Evolutionary conservation across 2,329 filamentous ascomycete genomes (phyloP), one percentile per base, ranked within the genome.

Genomic region (Penicillium sp.): DNA sequence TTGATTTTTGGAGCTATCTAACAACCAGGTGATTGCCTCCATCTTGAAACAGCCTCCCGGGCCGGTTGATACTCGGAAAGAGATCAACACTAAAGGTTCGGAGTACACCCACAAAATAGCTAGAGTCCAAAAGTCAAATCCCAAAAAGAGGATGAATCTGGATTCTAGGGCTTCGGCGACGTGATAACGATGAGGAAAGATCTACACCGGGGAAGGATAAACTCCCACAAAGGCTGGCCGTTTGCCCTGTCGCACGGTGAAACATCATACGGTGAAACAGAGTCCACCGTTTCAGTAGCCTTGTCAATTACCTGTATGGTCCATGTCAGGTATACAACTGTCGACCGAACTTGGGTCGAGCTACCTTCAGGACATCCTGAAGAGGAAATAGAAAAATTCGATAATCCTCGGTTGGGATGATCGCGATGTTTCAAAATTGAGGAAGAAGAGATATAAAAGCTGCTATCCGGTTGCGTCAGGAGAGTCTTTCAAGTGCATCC

Each of bases 211-310:
- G 35, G n/a, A 40, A 26, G 37, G 50, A 19, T 35, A 4, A 10
- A 28, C 19, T 38, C n/a, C 33, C n/a, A 38, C 8, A 30, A n/a
- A 13, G 15, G 19, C 30, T 6, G 17, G 12, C 33, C 19, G 28
- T 37, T 56, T 45, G 42, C 30, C 40, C 42, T 56, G 54, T 56
- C 30, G 28, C 54, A 56, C 30, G 42, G 54, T 49, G 54, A 56
- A 56, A 56, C 54, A 49, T 47, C 26, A n/a, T 10, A 13, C 54
- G 8, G 45, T 49, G 44, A 56, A 49, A 56, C 54, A 56, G 40
- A n/a, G 35, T 53, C 51, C 51, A 53, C 37, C 51, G 51, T 53
- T 53, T 53, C 51, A 53, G 24, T 5, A 8, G 22, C 33, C 30
- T 40, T 53, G 30, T 35, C 51, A 53, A 26, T 38, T 53, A 15